Percentiles rank a stretch among this genome's conserved stretches.
These are phyloP conservation scores for Pichia membranifaciens DNA, from an alignment of 805 yeast species.

Conservation along the genomic window DNA sequence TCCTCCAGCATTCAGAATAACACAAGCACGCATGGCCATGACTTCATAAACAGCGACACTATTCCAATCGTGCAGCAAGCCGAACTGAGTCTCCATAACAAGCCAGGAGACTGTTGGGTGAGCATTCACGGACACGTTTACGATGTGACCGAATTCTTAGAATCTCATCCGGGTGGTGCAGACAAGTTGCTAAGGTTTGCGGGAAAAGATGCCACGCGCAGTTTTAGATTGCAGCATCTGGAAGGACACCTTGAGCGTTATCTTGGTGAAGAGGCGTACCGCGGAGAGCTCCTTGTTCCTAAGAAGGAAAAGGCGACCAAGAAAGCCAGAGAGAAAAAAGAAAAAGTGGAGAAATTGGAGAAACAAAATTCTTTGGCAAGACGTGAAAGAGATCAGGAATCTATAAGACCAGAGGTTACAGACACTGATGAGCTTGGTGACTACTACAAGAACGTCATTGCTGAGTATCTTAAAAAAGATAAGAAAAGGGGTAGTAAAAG, in stretches of 20 bases:
- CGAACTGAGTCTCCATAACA: slow-evolving; percentile 40
- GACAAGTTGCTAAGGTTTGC: slow-evolving; percentile 72
- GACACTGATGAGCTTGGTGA: slow-evolving; percentile 5
- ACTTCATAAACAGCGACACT: slow-evolving; percentile 6
- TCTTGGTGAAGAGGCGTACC: slow-evolving; percentile 27
- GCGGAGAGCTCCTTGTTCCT: slow-evolving; percentile 32
- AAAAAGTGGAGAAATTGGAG: background rate
- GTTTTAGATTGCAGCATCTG: slow-evolving; percentile 26
- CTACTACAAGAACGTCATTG: slow-evolving; percentile 17
- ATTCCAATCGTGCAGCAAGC: slow-evolving; percentile 7
- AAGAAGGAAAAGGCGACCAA: slow-evolving; percentile 19
- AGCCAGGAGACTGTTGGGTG: slow-evolving; percentile 76
- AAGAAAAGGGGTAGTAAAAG: slow-evolving; percentile 14
- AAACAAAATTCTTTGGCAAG: background rate
- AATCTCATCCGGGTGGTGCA: slow-evolving; percentile 91
- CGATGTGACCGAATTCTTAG: slow-evolving; percentile 76
- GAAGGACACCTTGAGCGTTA: slow-evolving; percentile 23
- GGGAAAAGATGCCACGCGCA: slow-evolving; percentile 49
- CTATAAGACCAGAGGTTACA: background rate
- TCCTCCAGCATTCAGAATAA: background rate
- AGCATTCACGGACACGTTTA: slow-evolving; percentile 74
- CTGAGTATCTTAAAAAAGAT: slow-evolving; percentile 7
- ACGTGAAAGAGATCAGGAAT: background rate
- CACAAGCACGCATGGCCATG: background rate
- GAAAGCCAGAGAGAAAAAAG: slow-evolving; percentile 31